Conservation (phyloP, 2,329 filamentous ascomycete species). For the Neophaeococcomyces aloes region DNA sequence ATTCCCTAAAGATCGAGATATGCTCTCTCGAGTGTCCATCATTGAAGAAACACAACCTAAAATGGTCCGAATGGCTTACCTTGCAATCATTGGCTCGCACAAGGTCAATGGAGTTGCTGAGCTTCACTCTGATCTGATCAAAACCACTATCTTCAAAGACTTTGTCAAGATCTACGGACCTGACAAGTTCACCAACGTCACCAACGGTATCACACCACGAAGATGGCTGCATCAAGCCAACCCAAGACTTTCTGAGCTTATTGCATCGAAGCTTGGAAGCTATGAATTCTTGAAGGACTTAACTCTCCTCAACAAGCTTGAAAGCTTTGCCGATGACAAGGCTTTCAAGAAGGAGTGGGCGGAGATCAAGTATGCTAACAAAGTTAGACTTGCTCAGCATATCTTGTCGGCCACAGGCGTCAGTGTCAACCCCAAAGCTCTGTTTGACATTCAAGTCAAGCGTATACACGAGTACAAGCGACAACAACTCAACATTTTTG, state of each 20-base stretch:
- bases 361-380: slow-evolving; percentile 94
- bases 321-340: slow-evolving; percentile 73
- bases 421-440: slow-evolving; percentile 70
- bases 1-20: slow-evolving; percentile 80
- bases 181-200: slow-evolving; percentile 98
- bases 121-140: slow-evolving; percentile 93
- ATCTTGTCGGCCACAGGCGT: slow-evolving; percentile 75
- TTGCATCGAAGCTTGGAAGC: slow-evolving; percentile 77
- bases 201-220: slow-evolving; percentile 91
- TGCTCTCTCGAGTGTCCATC: slow-evolving; percentile 81
- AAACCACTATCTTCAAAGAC: slow-evolving; percentile 99
- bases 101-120: slow-evolving; percentile 99
- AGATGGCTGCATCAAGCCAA: slow-evolving; percentile 98
- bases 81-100: slow-evolving; percentile 94
- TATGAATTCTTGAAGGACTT: slow-evolving; percentile 83
- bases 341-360: slow-evolving; percentile 89
- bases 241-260: slow-evolving; percentile 79
- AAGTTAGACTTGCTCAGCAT: slow-evolving; percentile 79
- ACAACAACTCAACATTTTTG: slow-evolving; percentile 98
- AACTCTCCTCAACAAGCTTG: slow-evolving; percentile 74
- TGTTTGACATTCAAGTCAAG: slow-evolving; percentile 98
- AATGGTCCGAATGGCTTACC: slow-evolving; percentile 94
- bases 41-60: slow-evolving; percentile 95
- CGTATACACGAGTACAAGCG: slow-evolving; percentile 99
- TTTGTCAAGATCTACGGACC: slow-evolving; percentile 90